Base-by-base conservation (phyloP, 169 alveolate species). In the Amoebophrya sp. region DNA sequence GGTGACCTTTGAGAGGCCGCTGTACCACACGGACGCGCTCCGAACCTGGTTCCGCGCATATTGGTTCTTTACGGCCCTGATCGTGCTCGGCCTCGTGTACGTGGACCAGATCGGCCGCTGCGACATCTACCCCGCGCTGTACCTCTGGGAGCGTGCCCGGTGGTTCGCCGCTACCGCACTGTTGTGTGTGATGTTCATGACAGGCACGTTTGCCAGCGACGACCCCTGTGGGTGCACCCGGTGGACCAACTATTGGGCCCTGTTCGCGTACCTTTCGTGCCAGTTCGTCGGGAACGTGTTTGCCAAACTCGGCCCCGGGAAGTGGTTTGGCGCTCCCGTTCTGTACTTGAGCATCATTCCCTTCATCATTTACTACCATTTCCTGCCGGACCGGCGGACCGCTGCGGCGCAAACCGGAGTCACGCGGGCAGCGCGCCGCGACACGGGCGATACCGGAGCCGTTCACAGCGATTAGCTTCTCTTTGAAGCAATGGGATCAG, bases 41-140 rank as follows among this genome's bases (percentile, higher is more conserved):
- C 7, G 10, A 25, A 18, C 0, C 83, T 66, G 1, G 32, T 66
- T 66, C 32, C 35, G 32, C 2, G 18, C 1, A 2, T 66, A 66
- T 25, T 66, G 83, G 83, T 1, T n/a, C 29, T 66, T 66, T 25
- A 66, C 18, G 83, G 83, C 18, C 10, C 35, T 66, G 83, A 1
- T 25, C 7, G 83, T 66, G 35, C 35, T 66, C 32, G 83, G 35
- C 83, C 32, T 25, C 83, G 35, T n/a, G 83, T 66, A 66, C 35
- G 39, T n/a, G 83, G 83, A 66, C 83, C 83, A 66, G 83, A 18
- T 18, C 35, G 83, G 83, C 38, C 83, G 83, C 35, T 66, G 83
- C 35, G 83, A 66, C 83, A 18, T 66, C 38, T 66, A 66, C 35
- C 83, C 83, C 10, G 83, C 83, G 1, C 32, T 0, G 39, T 25